Evolutionary conservation across 1,284 basidiomycete genomes (phyloP).

Genomic region (Albatrellus sp.): DNA sequence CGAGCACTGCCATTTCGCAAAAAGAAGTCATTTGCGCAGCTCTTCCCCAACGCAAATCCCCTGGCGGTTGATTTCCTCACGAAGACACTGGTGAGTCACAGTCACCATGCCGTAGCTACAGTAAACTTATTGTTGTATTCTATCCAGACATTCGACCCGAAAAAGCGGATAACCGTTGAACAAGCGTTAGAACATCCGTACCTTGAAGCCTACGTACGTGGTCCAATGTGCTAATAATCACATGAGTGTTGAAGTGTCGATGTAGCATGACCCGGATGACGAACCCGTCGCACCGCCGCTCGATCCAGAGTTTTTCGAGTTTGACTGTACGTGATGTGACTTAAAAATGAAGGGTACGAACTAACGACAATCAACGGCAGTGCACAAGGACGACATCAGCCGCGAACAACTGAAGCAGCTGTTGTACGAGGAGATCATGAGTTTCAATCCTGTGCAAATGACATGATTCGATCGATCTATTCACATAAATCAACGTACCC

Average conservation of each 20-base stretch:
- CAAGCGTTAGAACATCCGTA: conserved; percentile 88
- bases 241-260: neutral
- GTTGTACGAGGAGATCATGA: conserved; percentile 65
- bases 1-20: conserved; percentile 83
- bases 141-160: conserved; percentile 76
- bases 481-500: neutral
- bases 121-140: conserved; percentile 5
- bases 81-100: conserved; percentile 66
- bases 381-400: conserved; percentile 89
- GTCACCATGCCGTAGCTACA: neutral
- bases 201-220: conserved; percentile 74
- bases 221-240: neutral
- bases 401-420: conserved; percentile 67
- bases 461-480: conserved; percentile 17
- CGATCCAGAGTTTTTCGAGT: conserved; percentile 87
- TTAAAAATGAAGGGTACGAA: no score
- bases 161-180: conserved; percentile 86
- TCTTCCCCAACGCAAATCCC: conserved; percentile 83
- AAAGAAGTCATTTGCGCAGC: conserved; percentile 58
- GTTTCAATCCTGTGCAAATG: conserved; percentile 60
- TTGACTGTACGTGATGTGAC: conserved; percentile 47
- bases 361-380: conserved; percentile 22
- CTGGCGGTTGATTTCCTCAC: conserved; percentile 85
- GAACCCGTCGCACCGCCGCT: conserved; percentile 87
- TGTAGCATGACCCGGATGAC: conserved; percentile 80